Percentiles rank a stretch among this genome's conserved stretches.
These are phyloP conservation scores for Emmonsia crescens DNA, from an alignment of 2,329 filamentous ascomycete genomes.

Conservation along the genomic window DNA sequence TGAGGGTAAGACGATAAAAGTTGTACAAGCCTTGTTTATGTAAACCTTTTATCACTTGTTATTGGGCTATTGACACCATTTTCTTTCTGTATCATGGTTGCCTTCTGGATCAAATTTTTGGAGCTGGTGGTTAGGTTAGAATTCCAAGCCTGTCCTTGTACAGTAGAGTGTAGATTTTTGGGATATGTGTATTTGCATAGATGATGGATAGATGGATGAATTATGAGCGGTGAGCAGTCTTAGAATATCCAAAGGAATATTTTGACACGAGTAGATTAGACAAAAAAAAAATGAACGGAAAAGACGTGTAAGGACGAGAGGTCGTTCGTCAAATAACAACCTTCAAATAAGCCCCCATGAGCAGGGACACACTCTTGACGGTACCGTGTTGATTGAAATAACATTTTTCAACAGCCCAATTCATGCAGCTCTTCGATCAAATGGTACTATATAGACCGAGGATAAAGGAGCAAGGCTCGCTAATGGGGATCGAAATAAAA, in stretches of 20 bases:
- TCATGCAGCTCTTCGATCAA: not conserved
- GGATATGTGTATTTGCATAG: not conserved
- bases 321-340: not conserved
- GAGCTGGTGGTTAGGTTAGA: not conserved
- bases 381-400: not conserved
- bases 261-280: not conserved
- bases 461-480: not conserved
- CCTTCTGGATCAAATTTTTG: not conserved
- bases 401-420: not conserved
- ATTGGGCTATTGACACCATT: not conserved
- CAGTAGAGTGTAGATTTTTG: not conserved
- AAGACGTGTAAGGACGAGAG: not conserved
- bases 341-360: not conserved
- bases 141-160: not conserved
- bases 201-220: not conserved
- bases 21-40: not conserved
- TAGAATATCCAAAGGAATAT: not conserved
- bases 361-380: not conserved
- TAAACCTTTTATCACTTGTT: not conserved
- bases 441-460: not conserved
- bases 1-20: not conserved
- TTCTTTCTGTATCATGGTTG: not conserved
- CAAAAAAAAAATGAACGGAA: not conserved
- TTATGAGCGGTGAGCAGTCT: not conserved
- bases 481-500: not conserved